Base-by-base conservation (phyloP, 1,284 basidiomycete species). In the Melampsora americana region DNA sequence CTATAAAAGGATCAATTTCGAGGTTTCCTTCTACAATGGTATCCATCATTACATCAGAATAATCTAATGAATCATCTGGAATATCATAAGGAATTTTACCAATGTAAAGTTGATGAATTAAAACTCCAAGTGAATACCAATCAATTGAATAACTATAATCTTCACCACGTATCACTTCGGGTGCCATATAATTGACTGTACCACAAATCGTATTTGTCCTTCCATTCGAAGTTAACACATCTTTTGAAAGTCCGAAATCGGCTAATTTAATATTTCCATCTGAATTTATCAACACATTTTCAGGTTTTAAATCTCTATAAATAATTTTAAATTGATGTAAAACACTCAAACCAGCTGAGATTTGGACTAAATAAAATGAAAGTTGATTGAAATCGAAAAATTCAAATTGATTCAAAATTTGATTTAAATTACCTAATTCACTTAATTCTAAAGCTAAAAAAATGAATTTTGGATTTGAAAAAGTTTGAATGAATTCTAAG, bases 381-480 rank as follows among this genome's bases (percentile, higher is more conserved):
- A 28, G 3, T 9, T 56, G 30, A 67, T 35, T n/a, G n/a, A 80
- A 78, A 14, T 77, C 77, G 1, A 81, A 67, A 2, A 69, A 75
- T 16, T 78, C 66, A 69, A 74, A 78, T 6, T 73, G 44, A 48
- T 79, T 79, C 75, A 81, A 79, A 12, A 79, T 69, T 1, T 72
- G 32, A 9, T 78, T 78, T 7, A 81, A 75, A 60, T 80, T 79
- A 23, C 81, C 81, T 42, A 79, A 80, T 48, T 79, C 76, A 46
- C 78, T 79, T 23, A 79, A 79, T 60, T 81, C 80, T 78, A 81
- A 80, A 28, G 80, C 77, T 61, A 81, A 79, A 72, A 79, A 80
- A 66, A 26, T 32, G 28, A 44, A 46, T 48, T 50, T 46, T 18
- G 32, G 46, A 66, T 68, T 68, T 11, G 66, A 68, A 30, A 68